Evolutionary conservation across 2,329 filamentous ascomycete species (phyloP).

Genomic region (Beauveria brongniartii): DNA sequence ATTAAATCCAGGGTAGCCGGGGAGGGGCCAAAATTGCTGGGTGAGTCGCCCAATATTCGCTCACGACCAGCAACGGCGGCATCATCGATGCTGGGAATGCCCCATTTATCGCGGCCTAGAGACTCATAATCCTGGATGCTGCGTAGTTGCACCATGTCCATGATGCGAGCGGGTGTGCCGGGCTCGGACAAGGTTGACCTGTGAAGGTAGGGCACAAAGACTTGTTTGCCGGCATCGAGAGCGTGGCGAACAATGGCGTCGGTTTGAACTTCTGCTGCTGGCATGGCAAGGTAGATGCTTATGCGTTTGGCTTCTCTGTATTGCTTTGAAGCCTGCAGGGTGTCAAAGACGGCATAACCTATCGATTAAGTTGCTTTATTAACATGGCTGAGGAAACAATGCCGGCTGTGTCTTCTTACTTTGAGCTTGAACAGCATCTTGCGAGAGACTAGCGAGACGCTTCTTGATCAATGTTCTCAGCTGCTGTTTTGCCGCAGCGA

Average conservation of each 20-base stretch:
- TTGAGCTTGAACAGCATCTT: conserved; percentile 57
- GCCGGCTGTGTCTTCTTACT: conserved; percentile 46
- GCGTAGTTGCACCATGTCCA: conserved; percentile 87
- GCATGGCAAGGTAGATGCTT: conserved; percentile 92
- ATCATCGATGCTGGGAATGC: conserved; percentile 76
- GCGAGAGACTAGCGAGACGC: conserved; percentile 50
- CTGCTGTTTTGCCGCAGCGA: conserved; percentile 66
- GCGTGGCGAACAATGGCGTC: conserved; percentile 75
- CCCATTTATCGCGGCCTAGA: conserved; percentile 76
- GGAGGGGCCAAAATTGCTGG: conserved; percentile 27
- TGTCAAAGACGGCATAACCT: conserved; percentile 55
- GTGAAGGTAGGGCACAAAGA: conserved; percentile 88
- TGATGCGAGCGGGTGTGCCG: conserved; percentile 56
- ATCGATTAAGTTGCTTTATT: background rate
- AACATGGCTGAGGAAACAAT: background rate
- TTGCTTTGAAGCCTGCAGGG: conserved; percentile 58
- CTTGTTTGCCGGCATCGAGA: conserved; percentile 66
- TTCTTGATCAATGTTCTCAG: conserved; percentile 64
- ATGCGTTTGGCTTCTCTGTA: conserved; percentile 69
- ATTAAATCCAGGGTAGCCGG: conserved; percentile 66
- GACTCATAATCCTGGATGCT: conserved; percentile 70
- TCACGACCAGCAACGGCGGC: conserved; percentile 57
- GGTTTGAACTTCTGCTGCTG: conserved; percentile 76
- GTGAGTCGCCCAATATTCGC: conserved; percentile 63
- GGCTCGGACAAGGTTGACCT: conserved; percentile 39